Evolutionary conservation across 2,329 filamentous ascomycete species (phyloP), one percentile per base, ranked within the genome.

Genomic region (Gyromitra esculenta): DNA sequence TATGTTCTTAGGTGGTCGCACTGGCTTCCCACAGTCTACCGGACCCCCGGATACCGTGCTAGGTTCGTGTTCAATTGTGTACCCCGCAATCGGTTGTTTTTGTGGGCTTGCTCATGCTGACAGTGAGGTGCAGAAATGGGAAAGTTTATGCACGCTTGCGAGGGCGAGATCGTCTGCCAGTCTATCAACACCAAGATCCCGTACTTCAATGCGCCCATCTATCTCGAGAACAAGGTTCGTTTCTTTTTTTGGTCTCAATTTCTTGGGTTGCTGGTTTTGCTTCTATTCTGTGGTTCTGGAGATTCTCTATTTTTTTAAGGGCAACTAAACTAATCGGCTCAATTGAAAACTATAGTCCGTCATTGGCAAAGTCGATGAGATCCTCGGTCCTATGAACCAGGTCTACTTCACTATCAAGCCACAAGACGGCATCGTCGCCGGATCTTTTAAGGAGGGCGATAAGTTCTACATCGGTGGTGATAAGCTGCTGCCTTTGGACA

Each of bases 341-440:
- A 80, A 65, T 80, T 69, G 64, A 18, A 56, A 50, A 60, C 43
- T 48, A 78, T 81, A 91, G 91, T 95, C 92, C 59, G 87, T 92
- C 78, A 90, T 99, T 84, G 96, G 96, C 84, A 98, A 98, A 86
- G 92, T 99, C 83, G 96, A 99, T 86, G 96, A 99, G 86, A 92
- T 99, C 81, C 91, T 99, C 81, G 96, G 96, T 74, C 95, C 96
- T 79, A 92, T 99, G 85, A 98, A 97, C 88, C 92, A 97, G 85
- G 93, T 98, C 82, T 97, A 92, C 87, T 99, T 99, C 88, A 98
- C 95, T 82, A 92, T 99, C 85, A 98, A 98, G 87, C 94, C 95
- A 70, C 91, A 93, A 83, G 95, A 98, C 84, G 96, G 96, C 81
- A 98, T 99, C 84, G 92, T 97, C 85, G 94, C 96, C 78, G 89